A percentile compares a stretch with the other conserved stretches of the same genome.
Evolutionary conservation across 257 asterid genomes (phyloP).

Genomic region (Solanum stenotomum): DNA sequence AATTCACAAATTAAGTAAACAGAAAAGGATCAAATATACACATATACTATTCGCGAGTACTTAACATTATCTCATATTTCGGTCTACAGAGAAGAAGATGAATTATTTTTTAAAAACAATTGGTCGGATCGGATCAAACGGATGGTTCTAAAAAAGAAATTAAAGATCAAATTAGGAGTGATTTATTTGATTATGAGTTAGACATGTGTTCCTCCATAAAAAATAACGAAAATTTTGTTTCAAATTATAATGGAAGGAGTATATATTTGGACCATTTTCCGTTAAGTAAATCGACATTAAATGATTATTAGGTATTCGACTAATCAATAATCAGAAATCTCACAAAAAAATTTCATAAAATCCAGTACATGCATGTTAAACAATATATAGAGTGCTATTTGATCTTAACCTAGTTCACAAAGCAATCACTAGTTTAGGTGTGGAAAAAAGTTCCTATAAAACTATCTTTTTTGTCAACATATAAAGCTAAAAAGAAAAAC

Average conservation of each 20-base stretch:
- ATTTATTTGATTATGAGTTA: not conserved
- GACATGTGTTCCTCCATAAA: not conserved
- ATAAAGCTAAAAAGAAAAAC: no score
- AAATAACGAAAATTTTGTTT: not conserved
- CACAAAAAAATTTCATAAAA: not conserved
- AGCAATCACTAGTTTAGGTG: not conserved
- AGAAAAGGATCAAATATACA: no score
- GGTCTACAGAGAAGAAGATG: not conserved
- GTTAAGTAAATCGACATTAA: not conserved
- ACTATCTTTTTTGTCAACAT: not conserved
- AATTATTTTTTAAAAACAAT: no score
- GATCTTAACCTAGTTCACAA: not conserved
- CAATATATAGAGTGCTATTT: not conserved
- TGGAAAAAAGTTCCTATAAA: not conserved
- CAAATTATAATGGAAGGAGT: not conserved
- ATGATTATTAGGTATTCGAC: not conserved
- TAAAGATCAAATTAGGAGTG: no score
- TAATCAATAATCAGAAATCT: not conserved
- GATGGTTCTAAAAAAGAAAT: not conserved
- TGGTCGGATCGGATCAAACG: not conserved
- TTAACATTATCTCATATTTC: no score
- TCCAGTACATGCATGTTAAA: not conserved
- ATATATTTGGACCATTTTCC: not conserved
- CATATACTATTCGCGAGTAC: no score
- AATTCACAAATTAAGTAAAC: no score